A percentile compares a stretch with the other conserved stretches of the same genome.
Conservation (phyloP, 2,329 filamentous ascomycete species). For the Colletotrichum ledebouriae region DNA sequence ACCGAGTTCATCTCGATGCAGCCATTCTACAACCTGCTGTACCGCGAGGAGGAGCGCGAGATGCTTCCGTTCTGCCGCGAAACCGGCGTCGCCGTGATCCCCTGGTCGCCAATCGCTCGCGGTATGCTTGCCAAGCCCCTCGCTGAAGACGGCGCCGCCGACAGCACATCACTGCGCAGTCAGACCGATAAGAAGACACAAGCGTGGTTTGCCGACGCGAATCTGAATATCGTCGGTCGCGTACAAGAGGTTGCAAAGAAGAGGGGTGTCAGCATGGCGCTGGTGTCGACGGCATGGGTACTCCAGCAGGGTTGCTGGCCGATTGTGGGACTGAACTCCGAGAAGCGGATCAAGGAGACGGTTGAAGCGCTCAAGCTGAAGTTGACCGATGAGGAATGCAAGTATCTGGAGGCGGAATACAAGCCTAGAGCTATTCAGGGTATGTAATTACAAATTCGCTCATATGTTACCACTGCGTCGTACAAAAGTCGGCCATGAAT, state of each 20-base stretch:
- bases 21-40: conserved; percentile 68
- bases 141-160: conserved; percentile 33
- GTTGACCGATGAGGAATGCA: conserved; percentile 35
- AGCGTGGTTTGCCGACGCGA: conserved; percentile 57
- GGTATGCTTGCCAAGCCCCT: conserved; percentile 49
- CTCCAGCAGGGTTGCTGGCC: conserved; percentile 66
- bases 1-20: conserved; percentile 73
- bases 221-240: conserved; percentile 53
- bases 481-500: no score
- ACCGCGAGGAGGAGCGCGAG: conserved; percentile 69
- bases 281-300: conserved; percentile 75
- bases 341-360: conserved; percentile 72
- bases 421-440: conserved; percentile 58
- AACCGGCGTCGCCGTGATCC: conserved; percentile 53
- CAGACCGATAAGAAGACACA: conserved; percentile 43
- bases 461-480: no score
- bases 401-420: conserved; percentile 68
- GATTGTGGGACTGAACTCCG: conserved; percentile 72
- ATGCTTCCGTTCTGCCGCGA: conserved; percentile 55
- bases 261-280: conserved; percentile 71
- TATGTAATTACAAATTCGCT: conserved; percentile 32
- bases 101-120: conserved; percentile 50
- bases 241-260: conserved; percentile 69
- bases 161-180: conserved; percentile 40
- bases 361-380: conserved; percentile 48